Evolutionary conservation across 2,329 filamentous ascomycete species (phyloP), one percentile per base, ranked within the genome.

Genomic region (Exophiala lecanii-corni): DNA sequence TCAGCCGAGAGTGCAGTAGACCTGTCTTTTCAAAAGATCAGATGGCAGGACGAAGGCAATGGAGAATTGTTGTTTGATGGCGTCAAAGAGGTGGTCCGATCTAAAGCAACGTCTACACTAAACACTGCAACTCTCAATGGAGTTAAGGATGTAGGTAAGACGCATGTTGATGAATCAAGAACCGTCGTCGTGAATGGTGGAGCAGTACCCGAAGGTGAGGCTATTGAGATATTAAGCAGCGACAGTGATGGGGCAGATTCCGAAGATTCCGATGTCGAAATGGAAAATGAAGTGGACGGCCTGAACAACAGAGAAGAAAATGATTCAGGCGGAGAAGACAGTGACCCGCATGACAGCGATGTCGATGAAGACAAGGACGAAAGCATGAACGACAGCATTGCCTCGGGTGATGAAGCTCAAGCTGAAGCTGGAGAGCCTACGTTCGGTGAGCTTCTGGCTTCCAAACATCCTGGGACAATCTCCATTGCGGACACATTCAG

Each of bases 381-480:
- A 28, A 63, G 62, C 42, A 37, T 39, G 13, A 39, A 13, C 18
- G 40, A 40, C 12, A 6, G 30, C 17, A 13, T 16, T 13, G 30
- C 30, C 6, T 32, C 30, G 5, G n/a, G n/a, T n/a, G n/a, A n/a
- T n/a, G 30, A 32, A 32, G 13, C 15, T 18, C 13, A 17, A 7
- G 12, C 33, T 17, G 18, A 15, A 18, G 57, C 57, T 13, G 67
- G 58, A 15, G 76, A 78, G 51, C 85, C 87, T 2, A 86, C 88
- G 0, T 94, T 97, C 62, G 91, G 89, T 56, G 91, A 97, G 61
- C 78, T 94, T 34, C 73, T 94, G 31, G 83, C 5, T 68, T 81
- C 32, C 73, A 79, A 35, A 70, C 81, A 59, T 71, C 75, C 62
- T 58, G 62, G 63, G 28, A 64, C 32, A 56, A 64, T 40, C 59